Base-by-base conservation (phyloP, 352 stramenopile species). In the Pythium phragmitis region DNA sequence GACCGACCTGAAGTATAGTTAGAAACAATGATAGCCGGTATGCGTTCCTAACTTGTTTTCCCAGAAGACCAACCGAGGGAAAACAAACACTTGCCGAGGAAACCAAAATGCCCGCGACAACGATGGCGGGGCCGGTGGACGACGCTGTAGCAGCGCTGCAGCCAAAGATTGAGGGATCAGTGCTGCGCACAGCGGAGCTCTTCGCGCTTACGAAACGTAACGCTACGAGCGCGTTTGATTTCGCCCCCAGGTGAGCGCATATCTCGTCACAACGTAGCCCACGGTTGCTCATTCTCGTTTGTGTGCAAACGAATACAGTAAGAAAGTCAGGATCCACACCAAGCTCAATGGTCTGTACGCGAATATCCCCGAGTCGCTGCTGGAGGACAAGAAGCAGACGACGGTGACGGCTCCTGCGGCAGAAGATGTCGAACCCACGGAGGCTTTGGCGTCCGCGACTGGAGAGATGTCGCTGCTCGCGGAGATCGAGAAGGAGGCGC, bases 191-290 rank as follows among this genome's bases (percentile, higher is more conserved):
- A 2, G 76, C 81, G 23, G 83, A 90, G 67, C 70, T 91, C 42
- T 92, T 92, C 50, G 75, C 81, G 65, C 74, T 91, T 26, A 80
- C 77, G 5, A 92, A 92, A 64, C 80, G 77, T 54, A 81, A 46
- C 55, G 57, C 72, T 14, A 67, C 69, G 21, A 74, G 49, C 4
- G 67, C 48, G 2, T 78, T 79, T 49, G 83, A 90, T 28, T 90
- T 82, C 43, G 77, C 75, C 19, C 83, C 83, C 5, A 87, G 79
- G 82, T 92, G 58, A 52, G 58, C 16, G 30, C 14, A 5, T 43
- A 11, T 42, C 30, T 9, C 11, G 1, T 14, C 12, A 47, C 17
- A 33, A 3, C 33, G 23, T 3, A 41, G 14, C 23, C 7, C 23
- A n/a, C 12, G 13, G 23, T 23, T 39, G 26, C 21, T 53, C n/a